Base-by-base conservation (phyloP, 176 grass and related monocot genomes). In the Musa beccarii region DNA sequence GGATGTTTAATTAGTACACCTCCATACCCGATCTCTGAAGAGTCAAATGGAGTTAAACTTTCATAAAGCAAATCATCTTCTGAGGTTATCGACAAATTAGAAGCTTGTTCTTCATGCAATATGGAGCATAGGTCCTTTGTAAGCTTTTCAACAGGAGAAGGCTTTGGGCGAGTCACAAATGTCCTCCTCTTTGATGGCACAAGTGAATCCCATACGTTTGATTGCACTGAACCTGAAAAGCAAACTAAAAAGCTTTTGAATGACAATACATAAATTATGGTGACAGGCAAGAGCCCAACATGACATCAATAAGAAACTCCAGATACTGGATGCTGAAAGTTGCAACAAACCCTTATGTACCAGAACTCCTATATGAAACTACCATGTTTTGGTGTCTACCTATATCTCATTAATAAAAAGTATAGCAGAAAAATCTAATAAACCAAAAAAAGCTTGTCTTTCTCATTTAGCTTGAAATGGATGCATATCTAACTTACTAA, bases 121-220 rank as follows among this genome's bases (percentile, higher is more conserved):
- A 87, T 83, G 11, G 85, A 83, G 63, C 63, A 75, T 11, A 87
- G 72, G 75, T 87, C 85, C 65, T 83, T 81, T 59, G 54, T 87
- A 23, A 87, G 80, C 71, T 76, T 78, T 54, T 83, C 80, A 83
- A 87, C 72, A 66, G 80, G 22, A 83, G 85, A 86, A 28, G 71
- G 72, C 71, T 83, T 83, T 67, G 83, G 83, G n/a, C 76, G 76
- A 72, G 53, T 66, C 26, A 87, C 10, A 72, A 63, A 76, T 21
- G 85, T 87, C 59, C 80, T 78, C 56, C 80, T 87, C 78, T 76
- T 87, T 11, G 85, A 83, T 25, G 80, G 85, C 29, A 83, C 70
- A 24, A 76, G 53, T 52, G 85, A 34, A 64, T 68, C 80, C 76
- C 80, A 80, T n/a, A 70, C 71, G 76, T 87, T 79, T 82, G 85